Evolutionary conservation across 2,329 filamentous ascomycete genomes (phyloP).

Genomic region (Apiospora marii): DNA sequence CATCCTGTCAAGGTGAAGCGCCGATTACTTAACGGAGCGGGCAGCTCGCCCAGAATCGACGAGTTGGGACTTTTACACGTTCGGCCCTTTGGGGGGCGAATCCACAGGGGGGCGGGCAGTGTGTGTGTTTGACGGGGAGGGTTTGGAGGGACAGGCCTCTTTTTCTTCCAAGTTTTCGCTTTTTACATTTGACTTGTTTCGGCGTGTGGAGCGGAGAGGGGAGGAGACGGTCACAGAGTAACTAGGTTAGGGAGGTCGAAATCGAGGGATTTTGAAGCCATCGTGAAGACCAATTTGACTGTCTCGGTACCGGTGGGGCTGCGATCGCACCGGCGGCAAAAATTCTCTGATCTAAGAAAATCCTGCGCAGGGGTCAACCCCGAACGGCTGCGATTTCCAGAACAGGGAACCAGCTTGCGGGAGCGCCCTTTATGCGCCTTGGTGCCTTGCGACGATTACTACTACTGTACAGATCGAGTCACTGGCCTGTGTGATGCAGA

Average conservation of each 20-base stretch:
- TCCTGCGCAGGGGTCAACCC: conserved; percentile 12
- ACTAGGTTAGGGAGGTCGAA: not conserved
- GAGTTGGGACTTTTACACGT: not conserved
- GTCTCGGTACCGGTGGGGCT: not conserved
- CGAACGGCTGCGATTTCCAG: conserved; percentile 7
- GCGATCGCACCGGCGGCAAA: conserved; percentile 11
- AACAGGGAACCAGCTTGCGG: conserved; percentile 18
- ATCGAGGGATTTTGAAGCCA: conserved; percentile 17
- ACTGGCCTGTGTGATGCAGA: conserved; percentile 9
- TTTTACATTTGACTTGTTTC: not conserved
- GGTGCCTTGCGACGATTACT: not conserved
- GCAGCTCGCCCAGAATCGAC: not conserved
- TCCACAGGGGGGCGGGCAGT: conserved; percentile 5
- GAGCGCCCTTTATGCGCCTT: not conserved
- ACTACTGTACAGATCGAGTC: not conserved
- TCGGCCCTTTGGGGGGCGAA: conserved; percentile 17
- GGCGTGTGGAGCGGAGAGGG: not conserved
- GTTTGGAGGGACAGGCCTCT: not conserved
- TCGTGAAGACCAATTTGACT: conserved; percentile 1
- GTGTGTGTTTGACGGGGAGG: not conserved
- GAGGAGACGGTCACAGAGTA: not conserved
- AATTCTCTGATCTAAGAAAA: conserved; percentile 19
- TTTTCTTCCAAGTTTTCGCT: not conserved
- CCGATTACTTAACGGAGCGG: conserved; percentile 16
- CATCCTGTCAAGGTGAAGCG: not conserved